Percentiles rank a stretch among this genome's conserved stretches.
phyloP scores from a whole-genome alignment of 805 yeast genomes.

The Candida maesae region DNA sequence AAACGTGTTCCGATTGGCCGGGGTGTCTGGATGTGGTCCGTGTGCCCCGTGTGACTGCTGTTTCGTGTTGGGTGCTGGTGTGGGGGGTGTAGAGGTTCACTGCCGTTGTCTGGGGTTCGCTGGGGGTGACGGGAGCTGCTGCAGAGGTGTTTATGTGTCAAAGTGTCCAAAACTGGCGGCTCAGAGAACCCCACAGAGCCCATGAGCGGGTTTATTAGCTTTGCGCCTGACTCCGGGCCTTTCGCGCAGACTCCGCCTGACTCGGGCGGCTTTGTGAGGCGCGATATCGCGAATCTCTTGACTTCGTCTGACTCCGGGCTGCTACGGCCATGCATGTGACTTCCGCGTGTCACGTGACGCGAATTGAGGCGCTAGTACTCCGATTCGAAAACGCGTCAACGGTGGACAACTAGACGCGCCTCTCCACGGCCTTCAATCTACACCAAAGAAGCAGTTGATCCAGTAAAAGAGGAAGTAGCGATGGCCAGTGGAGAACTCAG shows the following conservation, averaged over 20 bases:
- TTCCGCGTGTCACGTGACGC: too few relatives aligned
- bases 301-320: too few relatives aligned
- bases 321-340: too few relatives aligned
- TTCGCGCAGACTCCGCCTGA: constrained; percentile 3
- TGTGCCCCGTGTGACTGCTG: constrained; percentile 8
- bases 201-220: neutral
- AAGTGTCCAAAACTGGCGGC: neutral
- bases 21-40: constrained; percentile 1
- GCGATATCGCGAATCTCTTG: too few relatives aligned
- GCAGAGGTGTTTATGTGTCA: constrained; percentile 4
- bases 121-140: neutral
- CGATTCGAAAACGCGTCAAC: too few relatives aligned
- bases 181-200: neutral
- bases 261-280: neutral
- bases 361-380: too few relatives aligned
- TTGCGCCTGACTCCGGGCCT: neutral
- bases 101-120: neutral
- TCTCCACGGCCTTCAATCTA: neutral
- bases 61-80: neutral
- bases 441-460: neutral
- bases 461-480: neutral
- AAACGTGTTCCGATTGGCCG: constrained; percentile 16
- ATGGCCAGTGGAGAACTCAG: constrained; percentile 20
- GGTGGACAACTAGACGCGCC: too few relatives aligned
- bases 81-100: neutral